Conservation (phyloP, 805 yeast species). For the Kuraishia molischiana region DNA sequence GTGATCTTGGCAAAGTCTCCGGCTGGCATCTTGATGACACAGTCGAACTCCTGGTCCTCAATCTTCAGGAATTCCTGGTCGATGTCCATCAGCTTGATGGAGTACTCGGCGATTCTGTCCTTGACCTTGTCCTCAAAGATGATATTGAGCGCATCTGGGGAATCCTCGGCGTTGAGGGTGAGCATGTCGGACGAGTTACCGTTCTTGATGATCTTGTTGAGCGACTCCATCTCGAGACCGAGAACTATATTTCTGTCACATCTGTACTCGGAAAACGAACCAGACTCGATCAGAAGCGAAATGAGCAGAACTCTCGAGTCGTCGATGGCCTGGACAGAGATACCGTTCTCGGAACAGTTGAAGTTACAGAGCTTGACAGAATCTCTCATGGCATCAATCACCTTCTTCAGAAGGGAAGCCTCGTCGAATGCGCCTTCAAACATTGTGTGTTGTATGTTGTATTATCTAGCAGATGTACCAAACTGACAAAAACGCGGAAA, state of each 20-base stretch:
- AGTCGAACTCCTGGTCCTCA: constrained; percentile 89
- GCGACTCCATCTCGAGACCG: constrained; percentile 84
- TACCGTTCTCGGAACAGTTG: constrained; percentile 92
- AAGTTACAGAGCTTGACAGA: constrained; percentile 93
- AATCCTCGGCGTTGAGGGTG: constrained; percentile 73
- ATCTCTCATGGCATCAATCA: constrained; percentile 87
- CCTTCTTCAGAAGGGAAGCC: constrained; percentile 83
- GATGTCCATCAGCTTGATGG: constrained; percentile 88
- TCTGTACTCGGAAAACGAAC: constrained; percentile 85
- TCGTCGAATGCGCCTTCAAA: constrained; percentile 95
- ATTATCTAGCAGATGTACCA: too few relatives aligned
- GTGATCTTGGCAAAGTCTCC: constrained; percentile 82
- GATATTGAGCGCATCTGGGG: constrained; percentile 66
- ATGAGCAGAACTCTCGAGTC: constrained; percentile 93
- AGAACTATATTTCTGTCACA: constrained; percentile 90
- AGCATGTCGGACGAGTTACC: constrained; percentile 86
- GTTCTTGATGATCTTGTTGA: constrained; percentile 80
- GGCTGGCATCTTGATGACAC: constrained; percentile 80
- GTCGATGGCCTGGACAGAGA: constrained; percentile 95
- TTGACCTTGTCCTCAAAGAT: constrained; percentile 86
- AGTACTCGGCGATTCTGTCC: constrained; percentile 88
- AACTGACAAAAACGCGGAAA: too few relatives aligned
- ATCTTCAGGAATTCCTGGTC: constrained; percentile 90
- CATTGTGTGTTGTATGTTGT: constrained; percentile 33
- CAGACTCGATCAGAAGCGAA: constrained; percentile 76